These are phyloP conservation scores for Saccharomycopsis sp. DNA, from an alignment of 805 yeast genomes.

Conservation along the genomic window DNA sequence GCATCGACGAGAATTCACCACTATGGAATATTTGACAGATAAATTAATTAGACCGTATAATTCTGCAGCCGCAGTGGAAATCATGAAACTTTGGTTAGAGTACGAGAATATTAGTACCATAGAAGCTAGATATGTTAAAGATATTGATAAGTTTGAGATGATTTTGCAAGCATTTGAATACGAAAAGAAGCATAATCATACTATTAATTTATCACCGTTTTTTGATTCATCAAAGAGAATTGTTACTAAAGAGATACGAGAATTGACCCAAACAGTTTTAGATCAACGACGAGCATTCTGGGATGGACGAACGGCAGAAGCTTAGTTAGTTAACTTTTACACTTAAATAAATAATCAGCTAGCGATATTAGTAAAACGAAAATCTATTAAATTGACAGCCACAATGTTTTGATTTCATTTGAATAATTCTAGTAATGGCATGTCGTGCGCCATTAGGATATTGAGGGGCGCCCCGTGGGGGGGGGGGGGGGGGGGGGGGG, in stretches of 20 bases:
- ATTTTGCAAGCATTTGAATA: constrained; percentile 78
- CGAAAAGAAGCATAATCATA: constrained; percentile 52
- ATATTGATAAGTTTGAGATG: constrained; percentile 88
- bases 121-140: constrained; percentile 89
- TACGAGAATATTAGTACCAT: constrained; percentile 76
- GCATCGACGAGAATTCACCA: constrained; percentile 68
- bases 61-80: constrained; percentile 50
- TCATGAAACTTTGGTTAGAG: constrained; percentile 73
- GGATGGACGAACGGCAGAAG: constrained; percentile 23
- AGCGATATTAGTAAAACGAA: too few relatives aligned
- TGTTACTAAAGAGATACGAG: constrained; percentile 63
- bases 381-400: too few relatives aligned
- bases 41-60: constrained; percentile 61
- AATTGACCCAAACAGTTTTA: constrained; percentile 57
- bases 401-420: neutral
- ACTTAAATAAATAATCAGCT: too few relatives aligned
- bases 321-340: too few relatives aligned
- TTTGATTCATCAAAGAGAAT: constrained; percentile 54
- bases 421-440: neutral
- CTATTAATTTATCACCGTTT: constrained; percentile 61
- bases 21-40: constrained; percentile 59
- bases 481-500: neutral
- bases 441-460: too few relatives aligned
- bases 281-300: constrained; percentile 39
- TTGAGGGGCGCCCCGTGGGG: neutral